Evolutionary conservation across 768 basidiomycete genomes (phyloP).

Genomic region (Tulasnella sp.): DNA sequence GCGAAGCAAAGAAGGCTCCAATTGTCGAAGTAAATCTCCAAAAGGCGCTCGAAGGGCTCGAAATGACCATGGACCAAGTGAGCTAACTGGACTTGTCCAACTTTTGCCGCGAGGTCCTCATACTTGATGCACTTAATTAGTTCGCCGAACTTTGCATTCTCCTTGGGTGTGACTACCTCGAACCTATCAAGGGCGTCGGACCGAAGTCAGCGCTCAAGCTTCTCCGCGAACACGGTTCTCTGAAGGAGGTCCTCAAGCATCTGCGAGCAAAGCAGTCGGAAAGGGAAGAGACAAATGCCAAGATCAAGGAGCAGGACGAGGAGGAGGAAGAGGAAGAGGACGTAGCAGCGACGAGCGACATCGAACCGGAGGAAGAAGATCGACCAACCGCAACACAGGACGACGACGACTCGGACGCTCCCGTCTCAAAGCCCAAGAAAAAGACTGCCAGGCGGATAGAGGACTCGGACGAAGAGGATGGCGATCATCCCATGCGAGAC

Average conservation of each 20-base stretch:
- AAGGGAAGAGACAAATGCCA: constrained; percentile 17
- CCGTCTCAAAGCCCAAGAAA: background rate
- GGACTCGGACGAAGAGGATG: constrained; percentile 2
- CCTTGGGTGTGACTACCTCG: constrained; percentile 95
- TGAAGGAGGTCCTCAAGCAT: constrained; percentile 64
- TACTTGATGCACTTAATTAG: constrained; percentile 28
- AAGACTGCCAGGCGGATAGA: constrained; percentile 5
- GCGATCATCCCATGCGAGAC: background rate
- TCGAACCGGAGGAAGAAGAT: constrained; percentile 11
- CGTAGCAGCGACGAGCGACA: constrained; percentile 13
- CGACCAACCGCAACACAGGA: background rate
- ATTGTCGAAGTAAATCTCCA: constrained; percentile 85
- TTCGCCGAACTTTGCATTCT: constrained; percentile 95
- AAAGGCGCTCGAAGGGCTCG: constrained; percentile 73
- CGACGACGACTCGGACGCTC: constrained; percentile 16
- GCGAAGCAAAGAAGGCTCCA: constrained; percentile 93
- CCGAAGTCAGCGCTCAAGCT: constrained; percentile 93
- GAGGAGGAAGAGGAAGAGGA: constrained; percentile 21
- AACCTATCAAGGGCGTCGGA: constrained; percentile 95
- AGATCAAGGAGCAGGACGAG: constrained; percentile 1
- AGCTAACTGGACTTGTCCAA: background rate
- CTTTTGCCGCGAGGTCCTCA: background rate
- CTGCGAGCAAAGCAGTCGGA: constrained; percentile 58
- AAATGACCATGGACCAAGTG: constrained; percentile 88
- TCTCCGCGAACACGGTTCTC: constrained; percentile 64